Evolutionary conservation across 768 basidiomycete genomes (phyloP), one percentile per base, ranked within the genome.

Genomic region (Russula compacta): DNA sequence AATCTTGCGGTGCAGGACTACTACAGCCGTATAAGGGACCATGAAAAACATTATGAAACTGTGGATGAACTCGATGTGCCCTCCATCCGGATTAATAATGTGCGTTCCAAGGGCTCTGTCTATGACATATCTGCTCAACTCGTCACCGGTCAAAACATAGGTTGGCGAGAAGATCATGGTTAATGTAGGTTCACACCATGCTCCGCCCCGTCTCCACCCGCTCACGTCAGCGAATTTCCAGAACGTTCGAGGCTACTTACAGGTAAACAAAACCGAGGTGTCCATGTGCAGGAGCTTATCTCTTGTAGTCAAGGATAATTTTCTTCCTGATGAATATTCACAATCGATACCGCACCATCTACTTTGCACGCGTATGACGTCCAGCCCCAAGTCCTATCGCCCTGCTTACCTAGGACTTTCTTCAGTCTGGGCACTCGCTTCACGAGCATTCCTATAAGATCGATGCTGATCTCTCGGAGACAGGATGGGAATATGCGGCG

Each of bases 281-380:
- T 21, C 21, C 33, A 17, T 47, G 35, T 19, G 32, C 53, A 21
- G 48, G 60, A 3, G 67, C 7, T 66, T 54, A 51, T 44, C 53
- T 14, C 35, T 36, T 35, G 15, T 73, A 98, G 86, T 92, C 92
- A 2, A 78, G 95, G 61, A 94, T 98, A 61, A 91, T 98, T 29
- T 99, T 98, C 79, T 98, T 97, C 79, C 78, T 99, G 48, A 98
- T 98, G 97, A 99, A 99, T 72, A 98, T 99, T 51, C 95, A 99
- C 74, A 98, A 94, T 69, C 80, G 82, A 64, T 89, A 86, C 70
- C 81, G 95, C 21, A 93, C 87, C 50, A 99, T 99, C 64, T 98
- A 95, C 73, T 98, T 99, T 74, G 95, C 95, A 5, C 78, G 95
- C 43, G 95, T 97, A 70, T 63, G 89, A 72, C 8, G 42, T 19